Conservation (phyloP, 2,329 filamentous ascomycete genomes). For the Exophiala aquamarina region DNA sequence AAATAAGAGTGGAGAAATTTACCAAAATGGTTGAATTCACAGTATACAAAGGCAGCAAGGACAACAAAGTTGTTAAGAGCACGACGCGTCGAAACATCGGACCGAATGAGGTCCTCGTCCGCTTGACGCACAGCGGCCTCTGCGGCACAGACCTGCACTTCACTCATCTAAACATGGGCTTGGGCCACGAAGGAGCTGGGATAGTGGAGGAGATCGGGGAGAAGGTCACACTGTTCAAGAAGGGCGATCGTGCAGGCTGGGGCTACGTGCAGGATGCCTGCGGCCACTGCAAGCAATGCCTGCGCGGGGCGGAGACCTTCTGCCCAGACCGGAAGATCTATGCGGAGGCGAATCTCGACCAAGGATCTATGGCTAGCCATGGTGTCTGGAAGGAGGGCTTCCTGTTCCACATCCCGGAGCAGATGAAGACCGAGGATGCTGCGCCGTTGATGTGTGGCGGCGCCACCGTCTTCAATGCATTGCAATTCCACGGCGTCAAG, state of each 20-base stretch:
- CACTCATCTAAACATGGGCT: slow-evolving; percentile 14
- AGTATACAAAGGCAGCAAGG: slow-evolving; percentile 62
- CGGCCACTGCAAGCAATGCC: slow-evolving; percentile 38
- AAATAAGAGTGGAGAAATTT: too few species aligned
- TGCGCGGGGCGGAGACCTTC: slow-evolving; percentile 25
- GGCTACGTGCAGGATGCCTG: slow-evolving; percentile 41
- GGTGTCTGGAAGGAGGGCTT: slow-evolving; percentile 42
- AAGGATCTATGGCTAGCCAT: slow-evolving; percentile 39
- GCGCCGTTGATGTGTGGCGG: slow-evolving; percentile 41
- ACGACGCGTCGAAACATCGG: slow-evolving; percentile 47
- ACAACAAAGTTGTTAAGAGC: slow-evolving; percentile 55
- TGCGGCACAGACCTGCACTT: slow-evolving; percentile 59
- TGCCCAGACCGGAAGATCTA: slow-evolving; percentile 39
- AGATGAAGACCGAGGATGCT: slow-evolving; percentile 22
- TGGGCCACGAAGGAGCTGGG: slow-evolving; percentile 31
- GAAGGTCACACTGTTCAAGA: slow-evolving; percentile 34
- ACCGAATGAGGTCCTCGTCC: slow-evolving; percentile 60
- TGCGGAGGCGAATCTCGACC: slow-evolving; percentile 34
- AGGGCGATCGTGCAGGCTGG: slow-evolving; percentile 44
- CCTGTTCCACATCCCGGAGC: slow-evolving; percentile 36
- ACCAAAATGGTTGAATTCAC: slow-evolving; percentile 50
- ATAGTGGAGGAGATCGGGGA: slow-evolving; percentile 25
- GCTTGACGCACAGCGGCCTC: slow-evolving; percentile 65
- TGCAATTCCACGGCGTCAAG: slow-evolving; percentile 47
- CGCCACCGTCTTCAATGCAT: slow-evolving; percentile 35